phyloP scores from a whole-genome alignment of 768 basidiomycete species.

The Pulveroboletus frians region DNA sequence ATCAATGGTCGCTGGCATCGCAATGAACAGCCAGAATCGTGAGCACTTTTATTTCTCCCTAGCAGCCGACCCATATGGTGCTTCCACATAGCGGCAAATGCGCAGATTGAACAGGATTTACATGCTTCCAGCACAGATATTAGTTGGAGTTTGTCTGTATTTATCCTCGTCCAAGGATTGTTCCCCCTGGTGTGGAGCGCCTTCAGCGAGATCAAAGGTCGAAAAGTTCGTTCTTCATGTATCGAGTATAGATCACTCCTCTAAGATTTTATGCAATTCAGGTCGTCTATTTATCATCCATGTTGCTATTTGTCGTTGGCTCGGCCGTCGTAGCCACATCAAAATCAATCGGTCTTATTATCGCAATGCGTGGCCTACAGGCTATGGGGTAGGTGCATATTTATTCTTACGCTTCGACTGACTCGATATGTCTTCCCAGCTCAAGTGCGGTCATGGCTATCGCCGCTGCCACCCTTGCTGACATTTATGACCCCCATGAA shows the following conservation, averaged over 20 bases:
- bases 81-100: conserved; percentile 52
- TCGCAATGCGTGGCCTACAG: conserved; percentile 65
- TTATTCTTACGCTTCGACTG: background rate
- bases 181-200: conserved; percentile 66
- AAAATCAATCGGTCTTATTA: conserved; percentile 50
- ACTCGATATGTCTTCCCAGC: conserved; percentile 26
- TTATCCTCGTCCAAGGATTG: conserved; percentile 65
- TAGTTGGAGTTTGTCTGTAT: conserved; percentile 63
- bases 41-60: background rate
- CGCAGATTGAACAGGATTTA: conserved; percentile 56
- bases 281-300: conserved; percentile 53
- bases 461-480: conserved; percentile 74
- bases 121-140: conserved; percentile 58
- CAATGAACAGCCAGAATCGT: conserved; percentile 28
- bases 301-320: conserved; percentile 49
- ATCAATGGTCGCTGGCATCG: conserved; percentile 25
- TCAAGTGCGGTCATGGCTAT: conserved; percentile 66
- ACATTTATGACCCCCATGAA: conserved; percentile 73
- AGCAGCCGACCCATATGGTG: background rate
- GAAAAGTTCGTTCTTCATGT: conserved; percentile 43
- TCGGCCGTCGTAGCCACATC: conserved; percentile 57
- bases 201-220: conserved; percentile 70
- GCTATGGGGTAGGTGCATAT: conserved; percentile 45
- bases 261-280: conserved; percentile 14
- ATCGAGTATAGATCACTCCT: background rate